Evolutionary conservation across 225 moss, liverwort and hornwort genomes (phyloP).

Genomic region (Climacium dendroides): DNA sequence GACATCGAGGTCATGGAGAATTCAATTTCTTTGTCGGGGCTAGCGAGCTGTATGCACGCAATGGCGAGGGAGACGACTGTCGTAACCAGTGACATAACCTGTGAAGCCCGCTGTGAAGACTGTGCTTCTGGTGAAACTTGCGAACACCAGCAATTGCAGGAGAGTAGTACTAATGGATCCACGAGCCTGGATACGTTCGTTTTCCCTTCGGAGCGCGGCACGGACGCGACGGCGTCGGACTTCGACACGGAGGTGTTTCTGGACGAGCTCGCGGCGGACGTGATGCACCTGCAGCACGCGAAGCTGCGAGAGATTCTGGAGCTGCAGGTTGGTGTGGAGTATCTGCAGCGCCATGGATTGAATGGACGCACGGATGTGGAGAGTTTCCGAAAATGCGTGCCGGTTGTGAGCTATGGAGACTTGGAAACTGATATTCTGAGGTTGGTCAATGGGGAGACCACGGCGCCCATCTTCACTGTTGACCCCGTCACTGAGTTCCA

Average conservation of each 20-base stretch:
- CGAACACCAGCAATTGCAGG: background rate
- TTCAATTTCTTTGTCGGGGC: too few species aligned
- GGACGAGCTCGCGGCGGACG: background rate
- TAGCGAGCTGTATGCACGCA: background rate
- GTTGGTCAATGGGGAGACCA: constrained; percentile 25
- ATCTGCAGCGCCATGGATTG: constrained; percentile 33
- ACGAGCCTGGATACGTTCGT: background rate
- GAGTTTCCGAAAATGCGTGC: constrained; percentile 34
- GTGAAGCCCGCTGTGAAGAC: background rate
- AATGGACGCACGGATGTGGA: constrained; percentile 25
- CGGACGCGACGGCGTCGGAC: background rate
- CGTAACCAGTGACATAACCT: background rate
- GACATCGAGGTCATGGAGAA: background rate
- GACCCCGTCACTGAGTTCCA: constrained; percentile 19
- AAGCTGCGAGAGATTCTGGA: constrained; percentile 26
- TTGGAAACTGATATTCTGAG: constrained; percentile 19
- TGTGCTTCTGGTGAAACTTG: background rate
- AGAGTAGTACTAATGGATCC: background rate
- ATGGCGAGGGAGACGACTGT: background rate
- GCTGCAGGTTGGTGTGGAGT: constrained; percentile 19
- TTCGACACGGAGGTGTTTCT: constrained; percentile 5
- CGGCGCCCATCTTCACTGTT: constrained; percentile 25
- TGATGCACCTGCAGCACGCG: constrained; percentile 15
- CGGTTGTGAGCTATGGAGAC: constrained; percentile 33
- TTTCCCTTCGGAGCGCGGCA: background rate